A percentile compares a stretch with the other conserved stretches of the same genome.
phyloP scores from a whole-genome alignment of 768 basidiomycete species.

The Nidula microcarpa region DNA sequence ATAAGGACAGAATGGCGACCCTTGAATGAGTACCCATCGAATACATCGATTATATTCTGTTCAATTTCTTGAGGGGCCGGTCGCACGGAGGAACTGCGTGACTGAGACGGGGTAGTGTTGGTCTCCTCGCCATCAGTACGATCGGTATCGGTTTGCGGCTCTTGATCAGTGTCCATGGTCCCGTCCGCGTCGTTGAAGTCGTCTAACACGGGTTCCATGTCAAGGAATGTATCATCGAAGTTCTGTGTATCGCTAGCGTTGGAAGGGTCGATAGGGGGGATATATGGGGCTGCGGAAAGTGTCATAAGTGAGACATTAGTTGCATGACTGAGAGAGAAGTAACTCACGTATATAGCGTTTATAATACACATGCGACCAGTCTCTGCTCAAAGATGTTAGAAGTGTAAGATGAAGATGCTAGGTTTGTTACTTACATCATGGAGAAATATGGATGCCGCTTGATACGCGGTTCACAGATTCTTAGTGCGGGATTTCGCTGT shows the following conservation, averaged over 20 bases:
- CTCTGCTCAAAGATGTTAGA: constrained; percentile 40
- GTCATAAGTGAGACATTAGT: constrained; percentile 1
- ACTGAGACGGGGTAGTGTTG: constrained; percentile 76
- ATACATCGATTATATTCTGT: constrained; percentile 70
- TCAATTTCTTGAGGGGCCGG: constrained; percentile 21
- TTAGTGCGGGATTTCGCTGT: constrained; percentile 86
- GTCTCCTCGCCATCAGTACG: constrained; percentile 74
- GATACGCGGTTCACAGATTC: constrained; percentile 91
- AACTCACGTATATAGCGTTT: constrained; percentile 88
- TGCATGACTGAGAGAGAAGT: constrained; percentile 5
- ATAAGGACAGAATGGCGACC: constrained; percentile 78
- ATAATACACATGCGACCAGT: constrained; percentile 92
- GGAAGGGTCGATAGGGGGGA: constrained; percentile 85
- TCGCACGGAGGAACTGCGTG: constrained; percentile 70
- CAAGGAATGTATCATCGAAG: constrained; percentile 95
- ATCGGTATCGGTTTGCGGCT: constrained; percentile 67
- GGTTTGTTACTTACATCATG: constrained; percentile 77
- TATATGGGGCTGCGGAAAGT: constrained; percentile 74
- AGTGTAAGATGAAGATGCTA: constrained; percentile 3
- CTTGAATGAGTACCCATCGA: constrained; percentile 94
- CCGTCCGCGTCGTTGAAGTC: constrained; percentile 58
- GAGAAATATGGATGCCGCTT: constrained; percentile 95
- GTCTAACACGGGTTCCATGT: constrained; percentile 91
- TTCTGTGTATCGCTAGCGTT: constrained; percentile 97
- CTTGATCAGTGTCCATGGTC: constrained; percentile 66